phyloP scores from a whole-genome alignment of 345 rosid species.

The Gossypium mustelinum region DNA sequence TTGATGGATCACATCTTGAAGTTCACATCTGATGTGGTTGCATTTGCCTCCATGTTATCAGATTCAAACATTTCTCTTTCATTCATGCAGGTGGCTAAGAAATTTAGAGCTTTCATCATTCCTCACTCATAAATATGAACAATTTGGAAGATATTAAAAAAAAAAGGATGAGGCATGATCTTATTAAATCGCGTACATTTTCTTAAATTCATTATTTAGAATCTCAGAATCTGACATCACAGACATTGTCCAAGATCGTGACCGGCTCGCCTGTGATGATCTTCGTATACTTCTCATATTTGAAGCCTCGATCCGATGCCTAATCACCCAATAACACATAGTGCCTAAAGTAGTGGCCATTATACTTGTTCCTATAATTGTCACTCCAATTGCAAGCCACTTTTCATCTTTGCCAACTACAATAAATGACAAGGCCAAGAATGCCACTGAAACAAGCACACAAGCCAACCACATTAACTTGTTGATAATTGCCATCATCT shows the following conservation, averaged over 20 bases:
- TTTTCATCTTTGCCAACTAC: conserved; percentile 71
- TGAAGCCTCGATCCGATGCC: conserved; percentile 73
- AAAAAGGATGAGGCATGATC: not conserved
- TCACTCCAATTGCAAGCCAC: conserved; percentile 79
- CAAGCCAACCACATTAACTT: conserved; percentile 97
- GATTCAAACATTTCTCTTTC: not conserved
- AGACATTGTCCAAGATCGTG: conserved; percentile 44
- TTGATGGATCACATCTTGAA: not conserved
- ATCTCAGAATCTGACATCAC: conserved; percentile 19
- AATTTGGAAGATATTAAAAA: not conserved
- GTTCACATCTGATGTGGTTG: not conserved
- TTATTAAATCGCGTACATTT: conserved; percentile 18
- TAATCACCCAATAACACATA: conserved; percentile 88
- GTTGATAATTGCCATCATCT: conserved; percentile 89
- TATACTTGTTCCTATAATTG: conserved; percentile 69
- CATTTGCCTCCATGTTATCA: not conserved
- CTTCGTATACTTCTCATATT: conserved; percentile 58
- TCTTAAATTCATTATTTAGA: conserved; percentile 20
- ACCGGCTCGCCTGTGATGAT: conserved; percentile 54
- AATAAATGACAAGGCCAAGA: conserved; percentile 66
- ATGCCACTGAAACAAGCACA: conserved; percentile 71
- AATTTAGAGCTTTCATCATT: not conserved
- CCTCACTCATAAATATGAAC: not conserved
- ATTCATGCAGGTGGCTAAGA: not conserved
- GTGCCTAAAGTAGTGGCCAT: conserved; percentile 92